Percentiles rank a stretch among this genome's conserved stretches.
Evolutionary conservation across 1,139 yeast genomes (phyloP).

Genomic region (Suhomyces yuchorum): DNA sequence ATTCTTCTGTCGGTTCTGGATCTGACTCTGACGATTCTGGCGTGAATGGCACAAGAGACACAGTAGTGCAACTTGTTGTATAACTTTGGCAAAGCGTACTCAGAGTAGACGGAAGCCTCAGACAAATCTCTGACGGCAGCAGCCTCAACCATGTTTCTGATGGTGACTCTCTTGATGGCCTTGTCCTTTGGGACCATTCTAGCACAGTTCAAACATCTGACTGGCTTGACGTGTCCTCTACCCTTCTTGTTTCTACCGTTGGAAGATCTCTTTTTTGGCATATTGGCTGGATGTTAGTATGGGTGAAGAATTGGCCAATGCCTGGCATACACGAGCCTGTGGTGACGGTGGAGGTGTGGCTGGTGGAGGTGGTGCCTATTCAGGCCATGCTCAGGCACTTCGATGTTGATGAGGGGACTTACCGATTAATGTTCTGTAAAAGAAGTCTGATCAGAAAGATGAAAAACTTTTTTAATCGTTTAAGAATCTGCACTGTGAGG

Average conservation of each 20-base stretch:
- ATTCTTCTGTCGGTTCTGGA: conserved; percentile 98
- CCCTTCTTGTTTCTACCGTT: conserved; percentile 99
- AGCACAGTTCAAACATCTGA: conserved; percentile 99
- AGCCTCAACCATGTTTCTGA: conserved; percentile 99
- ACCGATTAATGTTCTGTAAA: conserved; percentile 22
- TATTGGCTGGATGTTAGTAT: conserved; percentile 49
- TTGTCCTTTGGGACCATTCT: conserved; percentile 99
- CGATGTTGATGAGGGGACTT: conserved; percentile 14
- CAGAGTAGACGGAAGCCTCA: conserved; percentile 98
- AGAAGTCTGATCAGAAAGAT: conserved; percentile 16
- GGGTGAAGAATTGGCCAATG: background rate
- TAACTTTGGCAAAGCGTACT: conserved; percentile 99
- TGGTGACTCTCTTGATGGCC: conserved; percentile 99
- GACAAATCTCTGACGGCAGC: conserved; percentile 99
- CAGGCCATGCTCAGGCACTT: background rate
- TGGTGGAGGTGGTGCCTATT: background rate
- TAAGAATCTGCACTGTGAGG: conserved; percentile 14
- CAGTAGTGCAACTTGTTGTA: conserved; percentile 99
- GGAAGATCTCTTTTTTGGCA: conserved; percentile 99
- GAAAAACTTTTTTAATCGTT: conserved; percentile 18
- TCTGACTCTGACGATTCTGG: conserved; percentile 99
- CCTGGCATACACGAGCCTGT: background rate
- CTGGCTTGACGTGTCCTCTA: conserved; percentile 99
- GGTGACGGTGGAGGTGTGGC: background rate
- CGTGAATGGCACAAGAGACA: conserved; percentile 99